Evolutionary conservation across 495 filamentous ascomycete species (phyloP).

Genomic region (Lasiosphaeris hirsuta): DNA sequence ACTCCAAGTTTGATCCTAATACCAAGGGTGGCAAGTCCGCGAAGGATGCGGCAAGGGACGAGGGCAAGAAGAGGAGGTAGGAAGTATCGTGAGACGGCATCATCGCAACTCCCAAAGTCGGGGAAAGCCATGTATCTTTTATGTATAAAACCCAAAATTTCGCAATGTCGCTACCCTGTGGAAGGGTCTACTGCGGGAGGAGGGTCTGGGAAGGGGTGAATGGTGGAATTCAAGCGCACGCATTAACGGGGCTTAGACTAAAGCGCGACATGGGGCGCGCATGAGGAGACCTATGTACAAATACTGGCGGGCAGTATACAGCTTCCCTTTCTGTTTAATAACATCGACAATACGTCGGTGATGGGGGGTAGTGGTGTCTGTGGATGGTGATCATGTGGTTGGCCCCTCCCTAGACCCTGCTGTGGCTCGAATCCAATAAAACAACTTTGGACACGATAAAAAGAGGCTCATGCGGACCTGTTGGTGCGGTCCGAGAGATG

Average conservation of each 20-base stretch:
- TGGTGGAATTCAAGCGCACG: not conserved
- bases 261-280: not conserved
- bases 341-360: not conserved
- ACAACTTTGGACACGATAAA: not conserved
- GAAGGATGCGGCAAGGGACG: slow-evolving; percentile 30
- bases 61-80: slow-evolving; percentile 29
- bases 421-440: not conserved
- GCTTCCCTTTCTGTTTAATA: not conserved
- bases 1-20: slow-evolving; percentile 39
- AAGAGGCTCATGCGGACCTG: not conserved
- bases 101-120: too few relatives aligned
- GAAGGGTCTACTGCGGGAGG: too few relatives aligned
- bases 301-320: slow-evolving; percentile 9
- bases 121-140: too few relatives aligned
- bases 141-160: too few relatives aligned
- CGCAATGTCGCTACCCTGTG: too few relatives aligned
- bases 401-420: not conserved
- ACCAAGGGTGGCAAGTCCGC: slow-evolving; percentile 26
- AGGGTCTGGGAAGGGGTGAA: not conserved
- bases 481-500: slow-evolving; percentile 11
- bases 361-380: not conserved
- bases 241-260: not conserved
- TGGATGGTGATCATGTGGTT: not conserved
- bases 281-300: slow-evolving; percentile 1
- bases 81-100: too few relatives aligned